These are phyloP conservation scores for Herpotrichia juniperi DNA, from an alignment of 2,329 filamentous ascomycete genomes.

Conservation along the genomic window DNA sequence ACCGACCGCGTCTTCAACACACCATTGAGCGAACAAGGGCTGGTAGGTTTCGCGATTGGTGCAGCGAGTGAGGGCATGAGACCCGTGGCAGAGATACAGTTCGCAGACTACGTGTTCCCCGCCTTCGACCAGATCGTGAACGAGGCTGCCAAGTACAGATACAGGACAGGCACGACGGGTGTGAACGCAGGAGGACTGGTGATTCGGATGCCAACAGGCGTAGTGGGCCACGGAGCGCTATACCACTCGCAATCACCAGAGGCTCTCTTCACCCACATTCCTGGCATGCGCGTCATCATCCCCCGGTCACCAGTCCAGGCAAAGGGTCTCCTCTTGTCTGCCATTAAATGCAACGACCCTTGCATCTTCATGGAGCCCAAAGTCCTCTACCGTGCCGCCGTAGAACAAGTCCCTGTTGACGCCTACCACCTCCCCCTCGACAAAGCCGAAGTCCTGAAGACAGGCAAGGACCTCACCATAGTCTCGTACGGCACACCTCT, in stretches of 20 bases:
- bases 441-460: constrained; percentile 83
- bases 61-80: constrained; percentile 89
- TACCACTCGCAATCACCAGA: constrained; percentile 93
- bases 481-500: constrained; percentile 89
- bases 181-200: constrained; percentile 74
- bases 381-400: constrained; percentile 86
- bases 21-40: constrained; percentile 90
- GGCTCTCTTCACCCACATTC: constrained; percentile 84
- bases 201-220: constrained; percentile 87
- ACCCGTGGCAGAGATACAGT: constrained; percentile 92
- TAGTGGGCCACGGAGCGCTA: constrained; percentile 85
- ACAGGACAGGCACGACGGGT: constrained; percentile 66
- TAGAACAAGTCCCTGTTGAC: constrained; percentile 85
- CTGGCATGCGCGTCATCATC: constrained; percentile 83
- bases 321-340: constrained; percentile 82
- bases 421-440: constrained; percentile 83
- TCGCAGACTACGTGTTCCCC: constrained; percentile 92
- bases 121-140: constrained; percentile 95
- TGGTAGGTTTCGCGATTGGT: constrained; percentile 92
- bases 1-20: constrained; percentile 94
- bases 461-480: constrained; percentile 80
- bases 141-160: constrained; percentile 87
- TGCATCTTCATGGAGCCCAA: constrained; percentile 95
- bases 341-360: constrained; percentile 79
- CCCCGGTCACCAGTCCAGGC: constrained; percentile 86